Conservation (phyloP, 129 eudicot genomes). For the Cynara cardunculus region DNA sequence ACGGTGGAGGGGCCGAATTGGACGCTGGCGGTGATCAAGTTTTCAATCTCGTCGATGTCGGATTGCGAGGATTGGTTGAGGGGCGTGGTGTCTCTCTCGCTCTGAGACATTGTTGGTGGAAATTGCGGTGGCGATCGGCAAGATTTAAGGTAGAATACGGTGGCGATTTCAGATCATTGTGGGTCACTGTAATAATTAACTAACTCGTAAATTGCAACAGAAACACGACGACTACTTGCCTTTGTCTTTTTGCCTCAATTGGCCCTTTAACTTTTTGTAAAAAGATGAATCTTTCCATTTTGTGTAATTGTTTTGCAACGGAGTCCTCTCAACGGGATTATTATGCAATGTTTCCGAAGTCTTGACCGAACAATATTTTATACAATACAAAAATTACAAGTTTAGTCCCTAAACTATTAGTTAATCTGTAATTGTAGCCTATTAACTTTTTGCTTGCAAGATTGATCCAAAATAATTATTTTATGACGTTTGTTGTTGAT, state of each 20-base stretch:
- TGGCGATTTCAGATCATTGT: constrained; percentile 14
- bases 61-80: constrained; percentile 70
- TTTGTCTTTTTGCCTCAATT: constrained; percentile 1
- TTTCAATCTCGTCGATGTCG: constrained; percentile 93
- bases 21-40: constrained; percentile 56
- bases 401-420: neutral
- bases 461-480: neutral
- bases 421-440: neutral
- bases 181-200: neutral
- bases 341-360: neutral
- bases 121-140: neutral
- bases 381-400: neutral
- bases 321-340: neutral
- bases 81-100: constrained; percentile 50
- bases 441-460: neutral
- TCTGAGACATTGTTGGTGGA: constrained; percentile 40
- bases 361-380: neutral
- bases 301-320: neutral
- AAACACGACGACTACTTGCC: neutral
- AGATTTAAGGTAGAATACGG: constrained; percentile 15
- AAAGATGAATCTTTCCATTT: neutral
- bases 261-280: neutral
- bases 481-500: neutral
- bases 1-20: constrained; percentile 44
- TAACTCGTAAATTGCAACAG: neutral